Evolutionary conservation across 2,329 filamentous ascomycete species (phyloP), one percentile per base, ranked within the genome.

Genomic region (Colletotrichum neosansevieriae): DNA sequence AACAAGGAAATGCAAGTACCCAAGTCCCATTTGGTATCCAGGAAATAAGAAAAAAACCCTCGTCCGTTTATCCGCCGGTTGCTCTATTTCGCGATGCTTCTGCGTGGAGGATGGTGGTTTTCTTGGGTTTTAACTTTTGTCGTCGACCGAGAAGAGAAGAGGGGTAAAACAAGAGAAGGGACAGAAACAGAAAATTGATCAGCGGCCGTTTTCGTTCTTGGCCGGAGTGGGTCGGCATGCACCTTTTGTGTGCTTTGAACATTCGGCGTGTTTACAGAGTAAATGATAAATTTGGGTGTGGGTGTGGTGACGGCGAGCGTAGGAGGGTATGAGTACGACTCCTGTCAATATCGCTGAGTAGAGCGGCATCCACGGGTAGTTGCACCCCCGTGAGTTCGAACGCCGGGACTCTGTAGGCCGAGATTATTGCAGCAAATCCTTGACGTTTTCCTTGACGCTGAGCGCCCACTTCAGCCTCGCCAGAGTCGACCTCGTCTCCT

Each of bases 401-500:
- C 29, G 6, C 29, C 29, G 29, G 29, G 29, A 29, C 29, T 7
- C 6, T 29, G 29, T 9, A 7, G 29, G 6, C 29, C 29, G 51
- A 19, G 36, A 34, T 58, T 63, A 63, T 82, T 76, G 89, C 76
- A 86, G 78, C 6, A 87, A 85, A 62, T 81, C 86, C 65, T 82
- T 83, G 63, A 90, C 84, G 71, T 86, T 89, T 69, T 86, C 80
- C 80, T 92, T 90, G 58, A 92, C 85, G 60, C 86, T 88, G 71
- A 94, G 84, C 13, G 92, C 90, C 92, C 92, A 94, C 74, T 83
- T 88, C 78, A 94, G 84, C 81, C 93, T 88, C 70, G 89, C 84
- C 58, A 92, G 80, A n/a, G 87, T 86, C 72, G 86, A 82, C 71
- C 84, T 83, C 49, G 89, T 81, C 74, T 90, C 87, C 42, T 84